These are phyloP conservation scores for Paramecium sonneborni DNA, from an alignment of 73 alveolate species.

Conservation along the genomic window DNA sequence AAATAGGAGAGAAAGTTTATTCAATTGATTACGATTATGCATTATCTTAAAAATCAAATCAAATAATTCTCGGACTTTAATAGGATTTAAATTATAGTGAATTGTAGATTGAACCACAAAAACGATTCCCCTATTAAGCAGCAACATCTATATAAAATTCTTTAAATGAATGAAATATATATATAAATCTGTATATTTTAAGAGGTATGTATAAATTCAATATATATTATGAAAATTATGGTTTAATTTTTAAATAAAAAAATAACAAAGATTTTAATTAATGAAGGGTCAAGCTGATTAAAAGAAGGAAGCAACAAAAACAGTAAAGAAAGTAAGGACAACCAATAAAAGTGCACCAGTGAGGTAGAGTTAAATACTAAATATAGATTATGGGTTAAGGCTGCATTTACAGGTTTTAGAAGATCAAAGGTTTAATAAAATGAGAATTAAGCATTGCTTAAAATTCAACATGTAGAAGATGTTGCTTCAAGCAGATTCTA, in stretches of 20 bases:
- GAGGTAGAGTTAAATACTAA: constrained; percentile 19
- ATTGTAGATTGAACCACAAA: not conserved
- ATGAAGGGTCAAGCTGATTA: constrained; percentile 33
- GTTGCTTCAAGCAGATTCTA: constrained; percentile 79
- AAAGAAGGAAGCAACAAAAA: constrained; percentile 24
- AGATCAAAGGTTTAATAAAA: constrained; percentile 82
- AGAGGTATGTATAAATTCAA: not conserved
- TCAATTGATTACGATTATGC: not conserved
- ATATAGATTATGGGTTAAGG: constrained; percentile 87
- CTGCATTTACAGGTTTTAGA: constrained; percentile 93
- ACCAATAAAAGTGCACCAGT: constrained; percentile 33
- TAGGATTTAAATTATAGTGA: constrained; percentile 2
- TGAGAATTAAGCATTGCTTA: constrained; percentile 86
- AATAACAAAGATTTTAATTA: constrained; percentile 29
- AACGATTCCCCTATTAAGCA: not conserved
- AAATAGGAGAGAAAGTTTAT: not conserved
- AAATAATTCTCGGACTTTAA: not conserved
- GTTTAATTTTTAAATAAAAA: constrained; percentile 15
- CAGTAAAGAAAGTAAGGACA: constrained; percentile 18
- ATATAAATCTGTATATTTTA: not conserved
- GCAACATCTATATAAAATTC: not conserved
- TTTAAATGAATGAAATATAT: not conserved
- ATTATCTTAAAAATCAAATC: not conserved
- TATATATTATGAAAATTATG: not conserved
- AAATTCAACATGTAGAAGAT: constrained; percentile 83